Evolutionary conservation across 768 basidiomycete species (phyloP), one percentile per base, ranked within the genome.

Genomic region (Tylopilus sp.): DNA sequence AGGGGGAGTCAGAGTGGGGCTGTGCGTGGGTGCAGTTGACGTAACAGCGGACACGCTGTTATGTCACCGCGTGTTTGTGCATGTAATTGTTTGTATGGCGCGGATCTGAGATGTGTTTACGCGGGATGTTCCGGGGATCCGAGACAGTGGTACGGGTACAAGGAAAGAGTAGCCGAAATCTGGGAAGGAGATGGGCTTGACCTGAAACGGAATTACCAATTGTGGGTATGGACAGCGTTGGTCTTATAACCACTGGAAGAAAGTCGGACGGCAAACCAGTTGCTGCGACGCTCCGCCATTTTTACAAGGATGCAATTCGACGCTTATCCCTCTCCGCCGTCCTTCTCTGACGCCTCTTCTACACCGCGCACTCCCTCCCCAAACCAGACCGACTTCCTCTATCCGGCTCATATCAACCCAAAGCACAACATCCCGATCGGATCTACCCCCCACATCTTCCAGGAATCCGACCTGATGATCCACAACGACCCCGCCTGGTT

Each of bases 311-410:
- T 78, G 76, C 76, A 78, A 63, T 87, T 85, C 68, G 82, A 85
- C 73, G 68, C 73, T 7, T 86, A 83, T 69, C 71, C 79, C 45
- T 76, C 69, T 30, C 65, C 66, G 36, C 60, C 66, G 28, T 57
- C 82, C 58, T 84, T 83, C 73, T 81, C 82, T 50, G 82, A 85
- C 72, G 78, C 82, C 55, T 85, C 80, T 45, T 74, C 85, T 40
- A 75, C 79, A 1, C 87, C 88, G 2, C 79, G 86, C 49, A 89
- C 88, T 0, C 88, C 88, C 0, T 88, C 88, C 1, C 88, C 88
- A 20, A 74, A 70, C 40, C 62, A 70, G 15, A 56, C 69, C 57
- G 71, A 75, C 59, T 60, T 75, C 55, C 48, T 68, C 38, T 62
- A 59, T 23, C 47, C 23, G 2, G 11, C 56, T 31, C 50, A 47